A percentile compares a stretch with the other conserved stretches of the same genome.
phyloP scores from a whole-genome alignment of 352 stramenopile species.

The Pythium pectinolyticum region DNA sequence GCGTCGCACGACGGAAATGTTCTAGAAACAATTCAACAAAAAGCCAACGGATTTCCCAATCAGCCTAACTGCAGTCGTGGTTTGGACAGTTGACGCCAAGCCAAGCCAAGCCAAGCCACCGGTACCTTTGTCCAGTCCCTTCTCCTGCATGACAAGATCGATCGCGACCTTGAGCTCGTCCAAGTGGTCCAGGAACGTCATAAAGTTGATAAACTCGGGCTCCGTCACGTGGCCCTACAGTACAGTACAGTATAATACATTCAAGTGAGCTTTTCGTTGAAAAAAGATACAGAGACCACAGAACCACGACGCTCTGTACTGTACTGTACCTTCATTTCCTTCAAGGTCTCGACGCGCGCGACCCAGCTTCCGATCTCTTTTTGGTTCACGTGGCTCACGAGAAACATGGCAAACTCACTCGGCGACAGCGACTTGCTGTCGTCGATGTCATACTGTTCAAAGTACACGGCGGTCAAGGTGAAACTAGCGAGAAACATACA shows the following conservation, averaged over 20 bases:
- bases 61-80: background rate
- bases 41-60: background rate
- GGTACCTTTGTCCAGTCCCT: conserved; percentile 82
- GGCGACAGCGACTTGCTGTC: conserved; percentile 77
- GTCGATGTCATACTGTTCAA: conserved; percentile 89
- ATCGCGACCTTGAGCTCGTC: conserved; percentile 87
- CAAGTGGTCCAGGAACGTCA: conserved; percentile 75
- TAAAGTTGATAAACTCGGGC: conserved; percentile 86
- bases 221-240: conserved; percentile 66
- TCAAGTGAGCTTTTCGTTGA: too few species aligned
- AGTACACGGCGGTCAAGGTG: conserved; percentile 51
- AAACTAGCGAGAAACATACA: conserved; percentile 34
- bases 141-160: conserved; percentile 75
- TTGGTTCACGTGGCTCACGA: conserved; percentile 84
- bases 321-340: conserved; percentile 58
- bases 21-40: conserved; percentile 34
- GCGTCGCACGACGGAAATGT: conserved; percentile 77
- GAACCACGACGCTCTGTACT: too few species aligned
- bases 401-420: conserved; percentile 86
- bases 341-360: conserved; percentile 70
- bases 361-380: conserved; percentile 81
- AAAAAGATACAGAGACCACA: too few species aligned
- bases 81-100: too few species aligned
- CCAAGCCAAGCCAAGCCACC: too few species aligned
- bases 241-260: background rate